phyloP scores from a whole-genome alignment of 2,329 filamentous ascomycete species.

The Dichotomopilus funicola region DNA sequence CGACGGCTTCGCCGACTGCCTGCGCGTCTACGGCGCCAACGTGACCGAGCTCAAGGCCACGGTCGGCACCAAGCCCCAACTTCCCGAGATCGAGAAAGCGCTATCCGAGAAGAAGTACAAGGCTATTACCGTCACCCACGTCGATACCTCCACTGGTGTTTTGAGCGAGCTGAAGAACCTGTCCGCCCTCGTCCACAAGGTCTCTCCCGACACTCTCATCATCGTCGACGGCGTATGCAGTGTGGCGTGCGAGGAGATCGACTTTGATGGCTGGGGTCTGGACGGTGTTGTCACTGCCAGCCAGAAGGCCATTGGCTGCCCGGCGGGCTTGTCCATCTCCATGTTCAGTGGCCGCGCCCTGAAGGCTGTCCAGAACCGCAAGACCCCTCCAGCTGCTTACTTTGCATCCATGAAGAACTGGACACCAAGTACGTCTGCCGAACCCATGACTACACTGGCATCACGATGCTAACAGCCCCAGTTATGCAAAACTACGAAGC shows the following conservation, averaged over 20 bases:
- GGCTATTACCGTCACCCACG: conserved; percentile 88
- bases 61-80: conserved; percentile 79
- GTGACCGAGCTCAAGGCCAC: conserved; percentile 85
- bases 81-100: conserved; percentile 81
- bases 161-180: conserved; percentile 83
- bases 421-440: conserved; percentile 65
- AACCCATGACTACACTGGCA: neutral
- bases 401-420: conserved; percentile 97
- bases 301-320: conserved; percentile 95
- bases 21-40: conserved; percentile 83
- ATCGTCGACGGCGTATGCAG: conserved; percentile 96
- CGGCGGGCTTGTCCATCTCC: conserved; percentile 86
- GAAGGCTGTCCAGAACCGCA: conserved; percentile 69
- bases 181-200: conserved; percentile 72
- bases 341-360: conserved; percentile 90
- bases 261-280: conserved; percentile 89
- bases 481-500: conserved; percentile 99
- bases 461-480: conserved; percentile 27
- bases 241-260: conserved; percentile 91
- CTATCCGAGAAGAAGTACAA: conserved; percentile 91
- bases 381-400: conserved; percentile 78
- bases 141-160: conserved; percentile 95
- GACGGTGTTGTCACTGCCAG: conserved; percentile 91
- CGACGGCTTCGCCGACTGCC: conserved; percentile 87
- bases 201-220: conserved; percentile 85